Evolutionary conservation across 345 rosid species (phyloP).

Genomic region (Gossypium ekmanianum): DNA sequence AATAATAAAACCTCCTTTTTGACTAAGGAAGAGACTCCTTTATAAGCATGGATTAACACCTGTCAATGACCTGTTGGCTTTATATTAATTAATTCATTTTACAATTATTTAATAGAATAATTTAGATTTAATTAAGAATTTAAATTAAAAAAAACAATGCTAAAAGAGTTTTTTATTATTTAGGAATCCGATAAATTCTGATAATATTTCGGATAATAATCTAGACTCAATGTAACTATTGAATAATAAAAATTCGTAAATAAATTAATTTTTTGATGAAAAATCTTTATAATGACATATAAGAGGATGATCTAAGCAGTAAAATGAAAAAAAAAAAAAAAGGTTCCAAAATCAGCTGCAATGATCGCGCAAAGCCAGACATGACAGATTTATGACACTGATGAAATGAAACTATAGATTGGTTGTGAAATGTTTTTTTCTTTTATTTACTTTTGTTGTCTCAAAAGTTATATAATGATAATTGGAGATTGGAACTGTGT

Average conservation of each 20-base stretch:
- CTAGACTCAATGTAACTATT: too few species aligned
- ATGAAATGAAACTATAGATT: constrained; percentile 4
- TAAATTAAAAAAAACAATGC: too few species aligned
- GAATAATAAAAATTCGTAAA: too few species aligned
- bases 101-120: background rate
- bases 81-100: background rate
- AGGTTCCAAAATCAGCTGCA: constrained; percentile 4
- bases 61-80: background rate
- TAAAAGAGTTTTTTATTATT: too few species aligned
- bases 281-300: background rate
- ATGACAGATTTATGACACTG: constrained; percentile 2
- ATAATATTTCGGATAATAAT: too few species aligned
- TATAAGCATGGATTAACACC: background rate
- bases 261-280: background rate
- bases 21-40: background rate
- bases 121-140: background rate
- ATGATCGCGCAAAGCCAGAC: constrained; percentile 11
- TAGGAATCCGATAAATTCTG: too few species aligned
- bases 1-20: background rate
- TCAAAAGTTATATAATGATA: background rate
- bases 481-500: background rate
- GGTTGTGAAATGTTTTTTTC: background rate
- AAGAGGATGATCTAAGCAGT: background rate
- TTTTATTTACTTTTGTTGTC: background rate
- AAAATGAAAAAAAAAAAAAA: background rate